Base-by-base conservation (phyloP, 2,329 filamentous ascomycete species). In the Mollisiaceae sp. region DNA sequence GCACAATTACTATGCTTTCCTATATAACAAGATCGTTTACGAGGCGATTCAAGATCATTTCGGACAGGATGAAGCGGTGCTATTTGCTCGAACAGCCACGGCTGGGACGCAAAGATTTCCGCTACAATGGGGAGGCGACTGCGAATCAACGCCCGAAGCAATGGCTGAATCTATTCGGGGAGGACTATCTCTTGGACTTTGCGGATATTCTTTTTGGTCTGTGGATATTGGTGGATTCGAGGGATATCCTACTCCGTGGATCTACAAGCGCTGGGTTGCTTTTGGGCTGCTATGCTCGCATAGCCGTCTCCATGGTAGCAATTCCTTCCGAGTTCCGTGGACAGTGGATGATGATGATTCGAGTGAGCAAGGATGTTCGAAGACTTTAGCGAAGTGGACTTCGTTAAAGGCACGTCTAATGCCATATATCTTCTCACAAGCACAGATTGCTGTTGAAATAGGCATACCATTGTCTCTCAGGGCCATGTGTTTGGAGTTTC, bases 181-280 rank as follows among this genome's bases (percentile, higher is more conserved):
- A 12, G 86, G 86, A 0, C 75, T 89, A 1, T 82, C 81, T 20
- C 79, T 88, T 24, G 83, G 84, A 9, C 78, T 89, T 0, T 83
- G 81, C 22, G 86, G 85, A 1, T 88, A 85, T 72, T 81, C 83
- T 8, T 88, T 86, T 75, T 88, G 86, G 86, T 84, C 83, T 6
- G 84, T 83, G 45, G 86, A 88, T 71, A 89, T 89, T 64, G 86
- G 86, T 52, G 86, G 86, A 0, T 89, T 89, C 64, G 86, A 89
- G 70, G 86, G 86, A 0, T 82, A 79, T 3, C 86, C 86, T 6
- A 81, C 79, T 18, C 84, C 82, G 1, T 83, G 83, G 73, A 82
- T 89, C 60, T 89, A 89, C 77, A 89, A 88, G 75, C 83, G 86
- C 22, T 89, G 86, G 86, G 85, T 88, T 4, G 85, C 86, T 27